Evolutionary conservation across 169 alveolate species (phyloP).

Genomic region (Plasmodium vivax): DNA sequence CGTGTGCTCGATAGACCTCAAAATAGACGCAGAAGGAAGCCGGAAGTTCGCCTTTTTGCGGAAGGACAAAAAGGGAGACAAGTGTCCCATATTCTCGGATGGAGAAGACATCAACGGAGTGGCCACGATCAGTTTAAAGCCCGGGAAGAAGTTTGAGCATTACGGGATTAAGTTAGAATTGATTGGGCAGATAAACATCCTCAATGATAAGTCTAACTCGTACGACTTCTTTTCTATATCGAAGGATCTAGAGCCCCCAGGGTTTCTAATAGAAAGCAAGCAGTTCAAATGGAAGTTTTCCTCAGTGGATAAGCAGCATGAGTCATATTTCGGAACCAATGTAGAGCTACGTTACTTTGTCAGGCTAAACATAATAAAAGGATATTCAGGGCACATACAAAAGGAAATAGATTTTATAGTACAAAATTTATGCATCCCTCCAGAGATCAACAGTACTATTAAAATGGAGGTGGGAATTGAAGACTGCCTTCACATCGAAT

Average conservation of each 20-base stretch:
- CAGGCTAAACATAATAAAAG: conserved; percentile 92
- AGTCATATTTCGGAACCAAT: conserved; percentile 97
- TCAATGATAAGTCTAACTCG: conserved; percentile 91
- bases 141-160: conserved; percentile 97
- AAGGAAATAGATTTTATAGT: conserved; percentile 97
- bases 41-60: conserved; percentile 80
- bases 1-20: conserved; percentile 82
- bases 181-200: conserved; percentile 95
- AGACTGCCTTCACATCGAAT: conserved; percentile 97
- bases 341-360: conserved; percentile 93
- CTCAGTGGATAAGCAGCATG: conserved; percentile 97
- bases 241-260: conserved; percentile 98
- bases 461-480: conserved; percentile 99
- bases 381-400: conserved; percentile 90
- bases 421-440: conserved; percentile 91
- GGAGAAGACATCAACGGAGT: conserved; percentile 93
- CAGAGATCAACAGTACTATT: conserved; percentile 92
- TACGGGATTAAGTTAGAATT: conserved; percentile 97
- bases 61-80: conserved; percentile 85
- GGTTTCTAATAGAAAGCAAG: conserved; percentile 91
- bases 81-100: conserved; percentile 88
- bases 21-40: conserved; percentile 80
- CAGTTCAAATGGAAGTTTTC: conserved; percentile 94
- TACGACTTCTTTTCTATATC: conserved; percentile 96
- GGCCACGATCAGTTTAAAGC: conserved; percentile 92